A percentile compares a stretch with the other conserved stretches of the same genome.
These are phyloP conservation scores for Gymnopilus junonius DNA, from an alignment of 768 basidiomycete species.

Conservation along the genomic window DNA sequence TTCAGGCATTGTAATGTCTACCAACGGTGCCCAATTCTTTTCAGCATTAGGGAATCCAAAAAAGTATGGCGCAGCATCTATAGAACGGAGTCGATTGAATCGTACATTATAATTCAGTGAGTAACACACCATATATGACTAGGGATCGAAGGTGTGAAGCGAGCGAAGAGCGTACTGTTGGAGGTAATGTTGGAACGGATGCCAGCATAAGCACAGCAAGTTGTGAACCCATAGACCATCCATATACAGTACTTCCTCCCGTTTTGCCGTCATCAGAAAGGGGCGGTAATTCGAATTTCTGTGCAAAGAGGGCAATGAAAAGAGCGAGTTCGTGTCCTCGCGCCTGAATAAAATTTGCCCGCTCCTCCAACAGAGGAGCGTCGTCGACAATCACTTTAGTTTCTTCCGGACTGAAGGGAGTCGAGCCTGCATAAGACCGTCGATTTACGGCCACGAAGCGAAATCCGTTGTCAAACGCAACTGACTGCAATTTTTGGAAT, in stretches of 20 bases:
- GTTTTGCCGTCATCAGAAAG: background rate
- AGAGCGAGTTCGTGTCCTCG: background rate
- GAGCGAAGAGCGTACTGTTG: background rate
- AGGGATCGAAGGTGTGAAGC: background rate
- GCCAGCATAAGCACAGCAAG: background rate
- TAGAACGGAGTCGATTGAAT: background rate
- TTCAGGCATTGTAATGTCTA: background rate
- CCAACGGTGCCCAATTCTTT: background rate
- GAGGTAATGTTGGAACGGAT: background rate
- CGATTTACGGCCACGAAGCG: slow-evolving; percentile 3
- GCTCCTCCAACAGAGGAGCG: background rate
- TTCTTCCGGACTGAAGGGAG: background rate
- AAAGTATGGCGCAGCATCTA: background rate
- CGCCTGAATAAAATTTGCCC: background rate
- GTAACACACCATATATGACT: background rate
- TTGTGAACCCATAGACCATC: background rate
- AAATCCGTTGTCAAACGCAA: background rate
- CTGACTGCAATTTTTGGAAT: background rate
- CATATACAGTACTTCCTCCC: background rate
- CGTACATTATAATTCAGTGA: background rate
- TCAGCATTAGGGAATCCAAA: background rate
- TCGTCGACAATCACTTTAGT: background rate
- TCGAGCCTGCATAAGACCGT: background rate
- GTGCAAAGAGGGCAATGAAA: background rate
- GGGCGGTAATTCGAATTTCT: background rate